Evolutionary conservation across 768 basidiomycete genomes (phyloP), one percentile per base, ranked within the genome.

Genomic region (Phanerochaete carnosa): DNA sequence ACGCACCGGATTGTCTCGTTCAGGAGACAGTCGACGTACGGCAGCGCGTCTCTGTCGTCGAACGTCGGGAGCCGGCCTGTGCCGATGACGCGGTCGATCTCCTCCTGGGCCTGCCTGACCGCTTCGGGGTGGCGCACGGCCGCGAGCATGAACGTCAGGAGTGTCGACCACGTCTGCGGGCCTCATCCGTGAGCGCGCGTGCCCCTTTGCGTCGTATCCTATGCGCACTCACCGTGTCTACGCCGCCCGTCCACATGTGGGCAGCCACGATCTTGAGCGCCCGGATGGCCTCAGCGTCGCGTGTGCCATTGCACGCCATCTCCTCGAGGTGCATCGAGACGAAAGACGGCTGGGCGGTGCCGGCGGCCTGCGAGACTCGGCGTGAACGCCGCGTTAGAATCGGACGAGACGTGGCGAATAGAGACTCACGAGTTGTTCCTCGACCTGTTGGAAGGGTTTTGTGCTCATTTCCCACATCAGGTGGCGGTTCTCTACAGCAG

Each of bases 61-160:
- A 72, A 67, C 25, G 66, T 63, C 26, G 72, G 72, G 39, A 73
- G 68, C 11, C 71, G 66, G 39, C 66, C 71, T 22, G 45, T n/a
- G 25, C 69, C 69, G 6, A 69, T 60, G 11, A 69, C 61, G 16
- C 43, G 37, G 53, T 73, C 72, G 52, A 73, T 60, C 52, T 73
- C 70, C 29, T 64, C 69, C 50, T 72, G 72, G 4, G 66, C 68
- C 37, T 57, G 61, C 9, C 50, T 46, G 53, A 69, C 65, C 19
- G 67, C 63, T 0, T 63, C 39, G 29, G 54, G 60, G 45, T 61
- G 55, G n/a, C 46, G 46, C 28, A 58, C 46, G 32, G 49, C 49
- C 46, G 23, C 29, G 16, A 33, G 30, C 30, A 37, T n/a, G 57
- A 58, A 58, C n/a, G 45, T 22, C 15, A 49, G 53, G n/a, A 53